phyloP scores from a whole-genome alignment of 2,329 filamentous ascomycete species.

The Arthrobotrys musiformis region DNA sequence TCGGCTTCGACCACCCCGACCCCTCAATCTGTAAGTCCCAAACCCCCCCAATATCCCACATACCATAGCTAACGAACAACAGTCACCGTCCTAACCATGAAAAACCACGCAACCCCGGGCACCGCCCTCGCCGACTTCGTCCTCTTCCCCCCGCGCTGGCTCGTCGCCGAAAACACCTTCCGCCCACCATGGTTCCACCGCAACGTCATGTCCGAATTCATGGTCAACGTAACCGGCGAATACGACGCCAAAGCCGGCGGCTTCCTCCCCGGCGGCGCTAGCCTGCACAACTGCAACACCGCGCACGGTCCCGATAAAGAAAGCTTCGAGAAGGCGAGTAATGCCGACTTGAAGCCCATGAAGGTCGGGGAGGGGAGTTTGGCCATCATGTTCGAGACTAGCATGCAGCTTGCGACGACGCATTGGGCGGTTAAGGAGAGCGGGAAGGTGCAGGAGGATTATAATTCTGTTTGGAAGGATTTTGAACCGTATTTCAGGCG shows the following conservation, averaged over 20 bases:
- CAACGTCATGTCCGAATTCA: conserved; percentile 74
- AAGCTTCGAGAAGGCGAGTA: conserved; percentile 69
- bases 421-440: conserved; percentile 78
- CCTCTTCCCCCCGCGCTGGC: conserved; percentile 74
- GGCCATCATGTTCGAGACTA: conserved; percentile 64
- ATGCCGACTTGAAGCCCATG: conserved; percentile 67
- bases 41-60: background rate
- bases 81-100: conserved; percentile 72
- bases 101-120: conserved; percentile 68
- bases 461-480: conserved; percentile 80
- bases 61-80: background rate
- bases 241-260: conserved; percentile 71
- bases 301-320: conserved; percentile 72
- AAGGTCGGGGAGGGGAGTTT: conserved; percentile 72
- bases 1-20: conserved; percentile 81
- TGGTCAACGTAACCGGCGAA: conserved; percentile 72
- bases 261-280: conserved; percentile 72
- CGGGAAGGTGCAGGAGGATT: conserved; percentile 76
- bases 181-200: conserved; percentile 73
- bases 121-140: conserved; percentile 75
- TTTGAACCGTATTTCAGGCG: conserved; percentile 71
- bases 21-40: conserved; percentile 72
- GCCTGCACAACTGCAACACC: conserved; percentile 77
- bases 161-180: conserved; percentile 72
- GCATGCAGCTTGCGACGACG: conserved; percentile 75